Evolutionary conservation across 768 basidiomycete species (phyloP), one percentile per base, ranked within the genome.

Genomic region (Suillus subaureus): DNA sequence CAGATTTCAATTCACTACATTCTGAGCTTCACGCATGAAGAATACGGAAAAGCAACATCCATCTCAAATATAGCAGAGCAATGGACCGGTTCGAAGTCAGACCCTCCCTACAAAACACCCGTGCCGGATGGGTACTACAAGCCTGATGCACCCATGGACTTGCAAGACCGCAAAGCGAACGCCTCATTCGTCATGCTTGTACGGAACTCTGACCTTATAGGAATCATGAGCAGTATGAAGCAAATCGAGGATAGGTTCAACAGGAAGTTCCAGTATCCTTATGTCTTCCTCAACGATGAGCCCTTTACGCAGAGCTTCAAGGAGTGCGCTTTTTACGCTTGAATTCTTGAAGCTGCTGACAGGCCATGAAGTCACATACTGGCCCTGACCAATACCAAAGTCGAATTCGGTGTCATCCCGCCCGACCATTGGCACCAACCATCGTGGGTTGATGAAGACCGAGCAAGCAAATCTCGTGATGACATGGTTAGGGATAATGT

Each of bases 161-260:
- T 77, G 1, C 80, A 79, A 47, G 81, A 78, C n/a, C 82, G 88
- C 45, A 93, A 85, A 73, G 92, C 91, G 3, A 94, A 93, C 73
- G 94, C 94, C 31, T 87, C 86, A 4, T 90, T 95, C 72, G 93
- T 94, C 58, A 85, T 94, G 69, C 86, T 99, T 52, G 89, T 86
- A 45, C 82, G 90, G 49, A 93, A 92, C 72, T 77, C 79, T 39
- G 91, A 93, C 66, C 69, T 89, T 8, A 68, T 82, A n/a, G 82
- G 83, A 21, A 84, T 89, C 52, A 77, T 91, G 62, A 77, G 79
- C 45, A 90, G 89, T 68, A 87, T 95, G 69, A 84, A 84, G 67
- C 85, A 91, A 74, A 78, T 94, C 78, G 97, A 99, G 78, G 90
- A 93, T 73, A 81, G 91, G 47, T 97, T 97, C 80, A 98, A 98